Evolutionary conservation across 768 basidiomycete genomes (phyloP).

Genomic region (Trametes cubensis): DNA sequence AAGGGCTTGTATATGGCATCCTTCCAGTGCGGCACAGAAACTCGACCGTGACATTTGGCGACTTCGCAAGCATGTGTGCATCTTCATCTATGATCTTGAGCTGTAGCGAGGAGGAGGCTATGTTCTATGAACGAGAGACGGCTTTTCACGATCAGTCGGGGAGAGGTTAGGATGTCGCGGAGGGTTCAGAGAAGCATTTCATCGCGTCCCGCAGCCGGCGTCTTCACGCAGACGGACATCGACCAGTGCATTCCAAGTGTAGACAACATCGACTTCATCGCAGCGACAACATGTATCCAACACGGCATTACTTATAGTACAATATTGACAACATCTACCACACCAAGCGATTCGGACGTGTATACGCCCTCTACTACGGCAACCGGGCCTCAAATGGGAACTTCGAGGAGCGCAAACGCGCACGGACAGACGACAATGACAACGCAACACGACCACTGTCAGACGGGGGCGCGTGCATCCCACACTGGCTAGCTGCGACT

Average conservation of each 20-base stretch:
- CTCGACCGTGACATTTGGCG: too few relatives aligned
- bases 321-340: background rate
- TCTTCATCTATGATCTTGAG: too few relatives aligned
- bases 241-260: background rate
- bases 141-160: too few relatives aligned
- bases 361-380: background rate
- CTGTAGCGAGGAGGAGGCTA: too few relatives aligned
- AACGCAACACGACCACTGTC: background rate
- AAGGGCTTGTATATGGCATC: too few relatives aligned
- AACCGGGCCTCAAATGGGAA: background rate
- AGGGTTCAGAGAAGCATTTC: background rate
- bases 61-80: too few relatives aligned
- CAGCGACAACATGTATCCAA: constrained; percentile 1
- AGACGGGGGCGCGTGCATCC: background rate
- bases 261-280: background rate
- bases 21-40: too few relatives aligned
- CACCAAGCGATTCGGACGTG: too few relatives aligned
- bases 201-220: background rate
- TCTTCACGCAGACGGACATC: too few relatives aligned
- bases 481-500: constrained; percentile 7
- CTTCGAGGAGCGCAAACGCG: too few relatives aligned
- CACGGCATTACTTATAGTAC: constrained; percentile 10
- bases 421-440: background rate
- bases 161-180: too few relatives aligned
- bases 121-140: too few relatives aligned